Base-by-base conservation (phyloP, 2,329 filamentous ascomycete genomes). In the Aspergillus sp. region DNA sequence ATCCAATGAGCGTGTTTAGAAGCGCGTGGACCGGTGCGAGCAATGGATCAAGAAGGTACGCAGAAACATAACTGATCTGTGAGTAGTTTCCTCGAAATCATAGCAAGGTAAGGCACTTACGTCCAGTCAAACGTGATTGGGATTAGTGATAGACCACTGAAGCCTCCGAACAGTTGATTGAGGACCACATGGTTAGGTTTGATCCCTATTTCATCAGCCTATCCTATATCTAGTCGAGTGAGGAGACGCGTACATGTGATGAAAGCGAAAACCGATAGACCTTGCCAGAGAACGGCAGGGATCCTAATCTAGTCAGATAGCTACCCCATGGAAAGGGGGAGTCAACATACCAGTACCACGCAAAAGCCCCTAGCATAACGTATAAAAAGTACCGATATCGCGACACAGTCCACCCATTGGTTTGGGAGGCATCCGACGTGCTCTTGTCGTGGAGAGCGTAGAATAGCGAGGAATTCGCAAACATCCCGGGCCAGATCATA, bases 71-170 rank as follows among this genome's bases (percentile, higher is more conserved):
- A 5, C 45, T 47, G 7, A 24, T 16, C 2, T 20, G 20, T 47
- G 7, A 47, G 18, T 5, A 16, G 26, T 46, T 4, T 46, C 18
- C n/a, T 47, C 4, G 10, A 18, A 9, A 22, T 5, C 9, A 2
- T 11, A 47, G 7, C 1, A 1, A 22, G 18, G 10, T 22, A 24
- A 1, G 12, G 18, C 9, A 47, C 45, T 24, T 6, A 47, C 45
- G 87, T 88, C 88, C 89, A 91, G 77, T 92, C 89, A 68, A 92
- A 90, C 0, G 88, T 91, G 32, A 92, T 85, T 1, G 89, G 89
- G 6, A 91, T 75, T 29, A 92, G 69, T 0, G 86, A 89, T 3
- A 92, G 63, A 0, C 90, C 89, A 0, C 86, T 88, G 52, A 80
- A 81, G 1, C 87, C 88, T 2, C 90, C 90, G 65, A 92, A 92